Evolutionary conservation across 1,284 basidiomycete species (phyloP).

Genomic region (Ceratobasidium sp.): DNA sequence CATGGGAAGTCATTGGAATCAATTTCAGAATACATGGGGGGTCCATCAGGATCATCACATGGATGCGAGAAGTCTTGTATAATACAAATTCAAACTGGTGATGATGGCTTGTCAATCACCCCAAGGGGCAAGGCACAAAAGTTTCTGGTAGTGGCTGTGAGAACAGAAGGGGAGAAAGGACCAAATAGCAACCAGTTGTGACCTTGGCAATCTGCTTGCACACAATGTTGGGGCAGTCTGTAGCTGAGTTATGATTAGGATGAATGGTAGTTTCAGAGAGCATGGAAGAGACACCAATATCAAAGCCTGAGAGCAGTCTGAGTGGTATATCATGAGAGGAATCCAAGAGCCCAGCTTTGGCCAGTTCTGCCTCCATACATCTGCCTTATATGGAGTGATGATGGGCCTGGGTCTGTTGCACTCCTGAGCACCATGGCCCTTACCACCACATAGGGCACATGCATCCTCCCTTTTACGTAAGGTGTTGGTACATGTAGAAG

Average conservation of each 20-base stretch:
- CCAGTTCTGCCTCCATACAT: slow-evolving; percentile 29
- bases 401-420: slow-evolving; percentile 9
- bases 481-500: not conserved
- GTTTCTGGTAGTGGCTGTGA: not conserved
- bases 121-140: slow-evolving; percentile 31
- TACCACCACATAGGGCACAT: slow-evolving; percentile 16
- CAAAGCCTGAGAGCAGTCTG: not conserved
- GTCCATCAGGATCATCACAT: not conserved
- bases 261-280: slow-evolving; percentile 58
- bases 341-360: not conserved
- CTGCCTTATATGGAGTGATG: slow-evolving; percentile 11
- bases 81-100: slow-evolving; percentile 53
- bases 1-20: slow-evolving; percentile 57
- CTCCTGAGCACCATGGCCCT: slow-evolving; percentile 23
- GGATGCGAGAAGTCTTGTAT: slow-evolving; percentile 63
- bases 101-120: slow-evolving; percentile 52
- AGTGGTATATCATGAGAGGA: not conserved
- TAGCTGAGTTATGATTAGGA: slow-evolving; percentile 48
- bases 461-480: slow-evolving; percentile 1
- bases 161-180: not conserved
- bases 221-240: not conserved
- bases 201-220: slow-evolving; percentile 10
- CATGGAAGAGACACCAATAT: slow-evolving; percentile 61
- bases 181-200: slow-evolving; percentile 1
- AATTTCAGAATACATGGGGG: slow-evolving; percentile 60